phyloP scores from a whole-genome alignment of 2,329 filamentous ascomycete species.

The Ascochyta viciae-villosae region DNA sequence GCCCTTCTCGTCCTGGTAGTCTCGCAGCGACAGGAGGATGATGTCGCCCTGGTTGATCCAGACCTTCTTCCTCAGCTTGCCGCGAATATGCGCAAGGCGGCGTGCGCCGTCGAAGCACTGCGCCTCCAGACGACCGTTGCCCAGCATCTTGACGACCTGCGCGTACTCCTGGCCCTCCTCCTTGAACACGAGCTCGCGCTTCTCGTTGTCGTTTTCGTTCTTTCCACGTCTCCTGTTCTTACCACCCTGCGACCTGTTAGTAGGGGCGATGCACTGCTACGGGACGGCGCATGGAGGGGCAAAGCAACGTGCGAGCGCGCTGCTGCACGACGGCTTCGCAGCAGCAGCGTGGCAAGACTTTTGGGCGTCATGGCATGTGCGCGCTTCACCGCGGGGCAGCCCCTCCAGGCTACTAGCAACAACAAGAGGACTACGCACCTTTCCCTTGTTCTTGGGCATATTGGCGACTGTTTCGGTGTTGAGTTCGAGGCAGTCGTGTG shows the following conservation, averaged over 20 bases:
- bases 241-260: constrained; percentile 71
- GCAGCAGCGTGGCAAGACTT: not conserved
- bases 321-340: constrained; percentile 21
- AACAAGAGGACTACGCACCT: constrained; percentile 63
- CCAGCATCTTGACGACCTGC: constrained; percentile 93
- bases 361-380: not conserved
- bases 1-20: constrained; percentile 94
- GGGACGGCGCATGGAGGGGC: too few relatives aligned
- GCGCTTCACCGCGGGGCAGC: constrained; percentile 28
- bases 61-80: constrained; percentile 99
- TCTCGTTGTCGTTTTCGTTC: constrained; percentile 96
- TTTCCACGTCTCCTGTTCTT: constrained; percentile 99
- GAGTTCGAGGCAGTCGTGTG: constrained; percentile 9
- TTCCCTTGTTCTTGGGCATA: constrained; percentile 99
- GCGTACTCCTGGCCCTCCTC: constrained; percentile 95
- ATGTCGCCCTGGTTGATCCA: constrained; percentile 96
- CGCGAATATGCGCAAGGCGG: constrained; percentile 83
- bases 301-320: not conserved
- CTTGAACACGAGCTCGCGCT: constrained; percentile 98
- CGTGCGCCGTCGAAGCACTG: constrained; percentile 95
- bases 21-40: constrained; percentile 71
- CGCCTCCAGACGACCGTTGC: constrained; percentile 91
- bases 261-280: not conserved
- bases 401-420: constrained; percentile 13
- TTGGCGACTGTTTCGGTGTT: constrained; percentile 48